These are phyloP conservation scores for Raphanus sativus DNA, from an alignment of 345 rosid genomes.

Conservation along the genomic window DNA sequence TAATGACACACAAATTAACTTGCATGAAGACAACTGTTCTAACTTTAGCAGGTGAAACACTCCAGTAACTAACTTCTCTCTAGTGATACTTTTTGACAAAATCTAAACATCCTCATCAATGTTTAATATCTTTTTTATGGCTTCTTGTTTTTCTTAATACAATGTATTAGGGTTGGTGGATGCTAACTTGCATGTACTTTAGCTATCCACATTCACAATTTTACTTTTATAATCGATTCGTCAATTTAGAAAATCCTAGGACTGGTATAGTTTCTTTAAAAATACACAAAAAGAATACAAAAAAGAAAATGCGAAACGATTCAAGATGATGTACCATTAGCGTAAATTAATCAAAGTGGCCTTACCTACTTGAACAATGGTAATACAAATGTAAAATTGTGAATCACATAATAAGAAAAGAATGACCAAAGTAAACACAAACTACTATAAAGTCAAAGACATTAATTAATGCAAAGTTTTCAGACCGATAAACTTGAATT, in stretches of 20 bases:
- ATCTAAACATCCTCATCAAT: conserved; percentile 25
- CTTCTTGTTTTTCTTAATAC: not conserved
- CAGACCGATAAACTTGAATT: conserved; percentile 11
- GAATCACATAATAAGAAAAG: conserved; percentile 14
- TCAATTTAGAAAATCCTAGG: conserved; percentile 29
- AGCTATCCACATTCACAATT: not conserved
- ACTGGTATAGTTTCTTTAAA: conserved; percentile 3
- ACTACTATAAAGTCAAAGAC: conserved; percentile 5
- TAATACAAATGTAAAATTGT: not conserved
- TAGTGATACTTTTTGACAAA: conserved; percentile 37
- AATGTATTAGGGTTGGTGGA: conserved; percentile 11
- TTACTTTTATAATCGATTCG: conserved; percentile 1
- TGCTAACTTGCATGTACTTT: conserved; percentile 22
- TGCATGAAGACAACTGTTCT: conserved; percentile 23
- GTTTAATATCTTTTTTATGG: conserved; percentile 1
- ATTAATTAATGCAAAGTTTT: conserved; percentile 18
- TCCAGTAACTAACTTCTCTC: not conserved
- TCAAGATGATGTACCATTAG: conserved; percentile 10
- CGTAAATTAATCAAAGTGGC: conserved; percentile 20
- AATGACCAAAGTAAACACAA: conserved; percentile 3
- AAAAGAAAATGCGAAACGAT: not conserved
- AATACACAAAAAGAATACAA: not conserved
- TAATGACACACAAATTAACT: conserved; percentile 29
- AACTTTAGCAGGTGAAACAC: conserved; percentile 7
- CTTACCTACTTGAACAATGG: conserved; percentile 15